Evolutionary conservation across 2,329 filamentous ascomycete genomes (phyloP), one percentile per base, ranked within the genome.

Genomic region (Cladosporium phlei): DNA sequence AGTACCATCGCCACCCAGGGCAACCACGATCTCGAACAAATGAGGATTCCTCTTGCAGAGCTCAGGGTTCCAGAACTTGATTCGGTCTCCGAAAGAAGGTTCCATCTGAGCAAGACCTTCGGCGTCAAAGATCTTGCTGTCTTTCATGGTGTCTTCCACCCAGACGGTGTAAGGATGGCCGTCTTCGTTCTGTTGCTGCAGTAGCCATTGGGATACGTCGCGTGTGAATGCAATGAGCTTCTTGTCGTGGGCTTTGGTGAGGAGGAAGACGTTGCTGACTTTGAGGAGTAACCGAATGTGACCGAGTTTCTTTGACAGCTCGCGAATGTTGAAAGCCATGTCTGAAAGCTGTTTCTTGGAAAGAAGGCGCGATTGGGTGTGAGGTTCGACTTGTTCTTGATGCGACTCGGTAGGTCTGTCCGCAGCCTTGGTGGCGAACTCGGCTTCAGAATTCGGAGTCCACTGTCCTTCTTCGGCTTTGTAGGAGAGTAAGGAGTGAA

Each of bases 311-410:
- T 95, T 86, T 22, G 87, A 91, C 49, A 98, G 72, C 67, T 96
- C 88, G 38, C 93, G 78, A 48, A 97, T 93, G 20, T 91, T 90
- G 81, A 91, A 90, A 0, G 91, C 90, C 91, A 98, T 97, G 59
- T 97, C 93, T 11, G 86, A 89, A 32, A 98, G 75, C 67, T 98
- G 88, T 65, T 87, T 89, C 72, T 97, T 97, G 1, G 90, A 96
- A 55, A 97, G 75, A 39, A 96, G 78, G n/a, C 91, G 79, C 49
- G 80, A 83, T 47, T 82, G 73, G 14, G 75, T 70, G 20, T 67
- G 64, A 17, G 61, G 58, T 1, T 69, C 62, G 2, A 33, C 38
- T 19, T 47, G 58, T n/a, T 64, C 59, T 14, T 59, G 51, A 11
- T 61, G 60, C 14, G 60, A 50, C 12, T 64, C 59, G 1, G 62